A percentile compares a stretch with the other conserved stretches of the same genome.
Evolutionary conservation across 2,329 filamentous ascomycete genomes (phyloP).

Genomic region (Aspergillus latus): DNA sequence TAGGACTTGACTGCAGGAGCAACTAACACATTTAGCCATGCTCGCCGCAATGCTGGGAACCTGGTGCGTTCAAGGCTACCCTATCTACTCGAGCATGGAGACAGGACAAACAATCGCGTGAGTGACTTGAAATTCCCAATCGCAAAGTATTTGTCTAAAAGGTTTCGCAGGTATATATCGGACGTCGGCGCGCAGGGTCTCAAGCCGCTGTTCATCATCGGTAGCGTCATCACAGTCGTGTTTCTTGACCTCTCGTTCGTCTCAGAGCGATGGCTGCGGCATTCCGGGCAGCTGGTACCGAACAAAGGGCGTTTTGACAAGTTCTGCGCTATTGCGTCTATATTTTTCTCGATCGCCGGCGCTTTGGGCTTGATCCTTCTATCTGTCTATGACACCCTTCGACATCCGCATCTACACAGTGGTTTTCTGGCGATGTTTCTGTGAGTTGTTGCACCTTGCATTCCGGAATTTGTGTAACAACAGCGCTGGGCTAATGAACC

Average conservation of each 20-base stretch:
- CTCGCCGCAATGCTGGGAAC: slow-evolving; percentile 60
- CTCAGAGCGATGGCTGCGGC: slow-evolving; percentile 80
- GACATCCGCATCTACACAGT: slow-evolving; percentile 67
- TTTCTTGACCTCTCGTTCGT: slow-evolving; percentile 79
- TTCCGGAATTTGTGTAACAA: not conserved
- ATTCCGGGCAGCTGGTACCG: slow-evolving; percentile 72
- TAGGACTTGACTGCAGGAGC: not conserved
- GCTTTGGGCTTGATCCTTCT: slow-evolving; percentile 79
- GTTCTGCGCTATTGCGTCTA: slow-evolving; percentile 38
- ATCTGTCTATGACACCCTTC: slow-evolving; percentile 79
- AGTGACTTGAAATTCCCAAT: slow-evolving; percentile 16
- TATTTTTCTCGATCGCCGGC: slow-evolving; percentile 68
- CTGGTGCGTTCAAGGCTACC: slow-evolving; percentile 56
- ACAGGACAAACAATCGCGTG: slow-evolving; percentile 56
- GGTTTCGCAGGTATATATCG: slow-evolving; percentile 41
- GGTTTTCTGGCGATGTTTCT: slow-evolving; percentile 82
- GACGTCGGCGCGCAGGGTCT: slow-evolving; percentile 60
- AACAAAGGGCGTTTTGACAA: slow-evolving; percentile 57
- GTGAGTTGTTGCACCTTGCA: slow-evolving; percentile 26
- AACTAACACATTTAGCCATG: slow-evolving; percentile 46
- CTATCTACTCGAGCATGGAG: slow-evolving; percentile 55
- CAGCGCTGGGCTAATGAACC: not conserved
- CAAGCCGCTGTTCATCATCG: slow-evolving; percentile 64
- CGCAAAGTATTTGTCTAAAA: not conserved
- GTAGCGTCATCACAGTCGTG: slow-evolving; percentile 65